phyloP scores from a whole-genome alignment of 1,284 basidiomycete genomes.

The Irpex rosettiformis region DNA sequence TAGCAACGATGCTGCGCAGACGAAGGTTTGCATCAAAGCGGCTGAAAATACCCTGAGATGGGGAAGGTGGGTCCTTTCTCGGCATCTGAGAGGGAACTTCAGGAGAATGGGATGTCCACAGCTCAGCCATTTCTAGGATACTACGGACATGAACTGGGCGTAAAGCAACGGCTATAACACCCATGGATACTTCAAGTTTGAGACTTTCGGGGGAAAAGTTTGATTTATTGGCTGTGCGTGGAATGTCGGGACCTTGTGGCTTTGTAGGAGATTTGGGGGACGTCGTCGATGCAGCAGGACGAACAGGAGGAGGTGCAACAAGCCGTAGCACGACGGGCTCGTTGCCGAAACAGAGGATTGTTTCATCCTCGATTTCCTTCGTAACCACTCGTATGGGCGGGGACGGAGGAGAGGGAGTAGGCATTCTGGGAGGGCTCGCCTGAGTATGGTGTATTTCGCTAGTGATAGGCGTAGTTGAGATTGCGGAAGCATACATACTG shows the following conservation, averaged over 20 bases:
- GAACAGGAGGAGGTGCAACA: constrained; percentile 37
- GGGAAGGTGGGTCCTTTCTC: constrained; percentile 7
- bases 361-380: constrained; percentile 35
- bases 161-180: constrained; percentile 49
- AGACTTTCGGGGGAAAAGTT: not conserved
- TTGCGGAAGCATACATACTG: constrained; percentile 70
- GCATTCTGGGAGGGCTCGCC: not conserved
- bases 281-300: too few relatives aligned
- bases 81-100: constrained; percentile 7
- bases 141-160: constrained; percentile 50
- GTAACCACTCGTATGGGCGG: constrained; percentile 6
- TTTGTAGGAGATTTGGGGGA: not conserved
- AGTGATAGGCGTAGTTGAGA: constrained; percentile 34
- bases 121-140: constrained; percentile 39
- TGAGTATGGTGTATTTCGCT: not conserved
- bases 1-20: constrained; percentile 46
- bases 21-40: constrained; percentile 34
- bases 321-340: constrained; percentile 55
- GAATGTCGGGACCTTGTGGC: not conserved
- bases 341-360: constrained; percentile 52
- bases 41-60: constrained; percentile 26
- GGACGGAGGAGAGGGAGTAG: constrained; percentile 1
- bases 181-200: constrained; percentile 34
- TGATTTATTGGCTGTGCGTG: not conserved
- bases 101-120: constrained; percentile 31